Conservation (phyloP, 805 yeast species). For the Pichia thaimueangensis region DNA sequence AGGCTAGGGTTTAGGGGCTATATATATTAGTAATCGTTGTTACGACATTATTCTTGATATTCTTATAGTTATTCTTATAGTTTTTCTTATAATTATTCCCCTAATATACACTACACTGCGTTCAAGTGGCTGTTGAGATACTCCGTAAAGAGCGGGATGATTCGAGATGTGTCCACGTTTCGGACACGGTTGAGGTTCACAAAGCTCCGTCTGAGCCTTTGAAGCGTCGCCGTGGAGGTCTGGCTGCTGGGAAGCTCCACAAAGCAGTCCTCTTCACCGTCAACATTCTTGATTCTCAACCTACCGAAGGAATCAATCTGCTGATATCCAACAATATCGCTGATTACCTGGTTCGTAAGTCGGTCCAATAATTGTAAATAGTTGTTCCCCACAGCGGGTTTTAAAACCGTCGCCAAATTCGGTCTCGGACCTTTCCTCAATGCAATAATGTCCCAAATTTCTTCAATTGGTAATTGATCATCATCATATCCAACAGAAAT, state of each 20-base stretch:
- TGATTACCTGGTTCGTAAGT: constrained; percentile 59
- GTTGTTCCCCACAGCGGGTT: constrained; percentile 71
- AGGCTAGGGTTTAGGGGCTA: too few species aligned
- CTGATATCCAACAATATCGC: constrained; percentile 56
- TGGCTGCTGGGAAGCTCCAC: constrained; percentile 56
- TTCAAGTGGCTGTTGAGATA: constrained; percentile 66
- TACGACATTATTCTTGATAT: too few species aligned
- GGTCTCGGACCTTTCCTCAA: constrained; percentile 63
- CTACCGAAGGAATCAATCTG: constrained; percentile 46
- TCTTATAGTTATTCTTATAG: too few species aligned
- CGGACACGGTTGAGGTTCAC: constrained; percentile 77
- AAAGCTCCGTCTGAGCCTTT: constrained; percentile 77
- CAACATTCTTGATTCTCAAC: constrained; percentile 31
- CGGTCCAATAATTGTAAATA: constrained; percentile 74
- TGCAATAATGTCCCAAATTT: constrained; percentile 58
- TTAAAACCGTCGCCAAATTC: constrained; percentile 76
- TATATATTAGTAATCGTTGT: too few species aligned
- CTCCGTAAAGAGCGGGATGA: constrained; percentile 68
- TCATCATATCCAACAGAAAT: constrained; percentile 61
- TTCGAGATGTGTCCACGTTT: constrained; percentile 61
- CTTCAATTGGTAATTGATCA: constrained; percentile 51
- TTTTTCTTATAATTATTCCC: too few species aligned
- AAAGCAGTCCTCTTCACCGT: constrained; percentile 30
- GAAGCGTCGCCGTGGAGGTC: constrained; percentile 70
- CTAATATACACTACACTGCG: too few species aligned